Base-by-base conservation (phyloP, 1,284 basidiomycete genomes). In the Flammula alnicola region DNA sequence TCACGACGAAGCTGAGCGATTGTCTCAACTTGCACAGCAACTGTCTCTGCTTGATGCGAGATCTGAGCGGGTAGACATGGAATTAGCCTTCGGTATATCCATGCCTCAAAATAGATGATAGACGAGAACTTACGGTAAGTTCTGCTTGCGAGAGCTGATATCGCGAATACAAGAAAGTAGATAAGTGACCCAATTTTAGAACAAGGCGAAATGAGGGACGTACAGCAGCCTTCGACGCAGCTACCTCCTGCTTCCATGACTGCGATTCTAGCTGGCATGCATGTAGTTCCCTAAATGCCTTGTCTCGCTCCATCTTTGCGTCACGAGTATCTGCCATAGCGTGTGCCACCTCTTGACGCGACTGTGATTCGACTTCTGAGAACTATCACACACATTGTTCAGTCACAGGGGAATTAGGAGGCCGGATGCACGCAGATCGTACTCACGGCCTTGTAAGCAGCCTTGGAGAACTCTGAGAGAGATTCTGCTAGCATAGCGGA, bases 1-100 rank as follows among this genome's bases (percentile, higher is more conserved):
- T 88, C 85, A 37, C 80, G 75, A n/a, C 79, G 77, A 32, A 88
- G 69, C 51, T 83, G 81, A 1, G 70, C 55, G 48, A 86, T 81
- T 1, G 77, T 80, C 46, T 87, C 84, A 7, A 52, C 20, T 23
- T 64, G 70, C 52, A 80, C 78, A 1, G 69, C 56, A 39, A 86
- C 77, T 0, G 78, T 80, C 48, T 87, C 83, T 11, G 75, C 69
- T 57, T 84, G 81, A 51, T 84, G 80, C 14, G 73, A 68, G 44
- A 81, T 75, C 82, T 86, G 49, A 30, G 46, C n/a, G n/a, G n/a
- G 14, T 36, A 16, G 47, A 37, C 25, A 22, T 10, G 26, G 11
- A 43, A n/a, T 46, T 33, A 57, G 17, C 23, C 27, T 16, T 36
- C 36, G n/a, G n/a, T n/a, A n/a, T n/a, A n/a, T n/a, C n/a, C 40